These are phyloP conservation scores for Drosera capensis DNA, from an alignment of 148 eudicot genomes.

Conservation along the genomic window DNA sequence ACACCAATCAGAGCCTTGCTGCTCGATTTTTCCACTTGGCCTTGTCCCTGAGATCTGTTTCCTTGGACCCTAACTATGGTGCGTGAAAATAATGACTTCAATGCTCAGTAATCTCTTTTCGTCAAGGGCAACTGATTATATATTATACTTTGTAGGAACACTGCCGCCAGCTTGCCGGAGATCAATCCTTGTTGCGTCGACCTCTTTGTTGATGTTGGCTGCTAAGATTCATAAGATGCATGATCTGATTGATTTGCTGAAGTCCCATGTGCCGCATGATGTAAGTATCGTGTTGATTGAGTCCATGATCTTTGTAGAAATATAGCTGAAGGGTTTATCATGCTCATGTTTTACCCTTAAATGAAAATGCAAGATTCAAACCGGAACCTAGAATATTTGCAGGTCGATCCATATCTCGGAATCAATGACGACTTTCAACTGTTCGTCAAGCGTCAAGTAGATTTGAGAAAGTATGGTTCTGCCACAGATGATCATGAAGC, in stretches of 20 bases:
- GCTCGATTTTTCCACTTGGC: conserved; percentile 80
- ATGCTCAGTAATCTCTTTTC: background rate
- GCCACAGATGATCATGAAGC: conserved; percentile 54
- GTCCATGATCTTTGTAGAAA: background rate
- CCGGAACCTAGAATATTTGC: conserved; percentile 2
- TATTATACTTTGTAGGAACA: conserved; percentile 21
- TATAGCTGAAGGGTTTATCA: too few relatives aligned
- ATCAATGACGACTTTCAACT: conserved; percentile 72
- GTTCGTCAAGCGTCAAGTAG: conserved; percentile 41
- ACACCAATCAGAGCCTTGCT: conserved; percentile 25
- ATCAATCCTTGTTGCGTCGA: conserved; percentile 54
- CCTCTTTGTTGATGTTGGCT: conserved; percentile 72
- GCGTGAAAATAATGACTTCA: conserved; percentile 4
- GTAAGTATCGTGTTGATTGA: conserved; percentile 25
- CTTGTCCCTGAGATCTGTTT: conserved; percentile 48
- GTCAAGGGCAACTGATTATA: background rate
- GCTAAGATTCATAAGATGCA: conserved; percentile 63
- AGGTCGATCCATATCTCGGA: conserved; percentile 70
- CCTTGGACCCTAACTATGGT: conserved; percentile 52
- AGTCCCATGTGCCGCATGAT: conserved; percentile 31
- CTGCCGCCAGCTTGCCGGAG: conserved; percentile 62
- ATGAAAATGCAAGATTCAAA: background rate
- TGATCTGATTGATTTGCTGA: conserved; percentile 37
- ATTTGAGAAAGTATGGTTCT: conserved; percentile 41
- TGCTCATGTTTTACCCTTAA: background rate